Evolutionary conservation across 495 filamentous ascomycete genomes (phyloP), one percentile per base, ranked within the genome.

Genomic region (Lepraria neglecta): DNA sequence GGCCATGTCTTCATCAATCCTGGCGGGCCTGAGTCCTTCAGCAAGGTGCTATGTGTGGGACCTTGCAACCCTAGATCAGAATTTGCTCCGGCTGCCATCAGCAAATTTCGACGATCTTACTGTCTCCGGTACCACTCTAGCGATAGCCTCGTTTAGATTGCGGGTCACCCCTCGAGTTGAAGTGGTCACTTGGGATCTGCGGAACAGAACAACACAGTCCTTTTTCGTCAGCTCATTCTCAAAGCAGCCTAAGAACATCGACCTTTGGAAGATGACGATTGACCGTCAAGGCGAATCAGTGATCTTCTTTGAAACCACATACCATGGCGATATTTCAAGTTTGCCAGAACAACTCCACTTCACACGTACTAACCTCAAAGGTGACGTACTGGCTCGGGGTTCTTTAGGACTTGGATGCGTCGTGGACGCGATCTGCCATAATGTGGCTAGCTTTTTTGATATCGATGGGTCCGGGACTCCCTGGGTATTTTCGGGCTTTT

Each of bases 41-140:
- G 56, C 40, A 11, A 58, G 56, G 17, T 58, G 56, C 28, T 28
- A 48, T 45, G 30, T 58, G 1, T 58, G 56, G 56, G 21, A 42
- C 5, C 6, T 38, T 6, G 2, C 0, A 3, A 10, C 17, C 5
- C 7, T 14, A 6, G 24, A 48, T 1, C 4, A 9, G 5, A 7
- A 1, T 11, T n/a, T n/a, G 6, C 5, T 58, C 19, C 30, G 2
- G 31, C 28, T 58, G 4, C 56, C 56, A 0, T 58, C 56, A 14
- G 28, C 24, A 12, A 3, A 7, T 3, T 5, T 21, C 12, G 4
- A 12, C 3, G 30, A 14, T 21, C 44, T 58, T 19, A 42, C 17
- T 5, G 56, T 46, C 35, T 47, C 56, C n/a, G 30, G 56, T 12
- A 7, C 30, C 6, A 14, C 43, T 24, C 45, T 58, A 40, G 56